Base-by-base conservation (phyloP, 371 early-diverging fungal species). In the Mucor indicus region DNA sequence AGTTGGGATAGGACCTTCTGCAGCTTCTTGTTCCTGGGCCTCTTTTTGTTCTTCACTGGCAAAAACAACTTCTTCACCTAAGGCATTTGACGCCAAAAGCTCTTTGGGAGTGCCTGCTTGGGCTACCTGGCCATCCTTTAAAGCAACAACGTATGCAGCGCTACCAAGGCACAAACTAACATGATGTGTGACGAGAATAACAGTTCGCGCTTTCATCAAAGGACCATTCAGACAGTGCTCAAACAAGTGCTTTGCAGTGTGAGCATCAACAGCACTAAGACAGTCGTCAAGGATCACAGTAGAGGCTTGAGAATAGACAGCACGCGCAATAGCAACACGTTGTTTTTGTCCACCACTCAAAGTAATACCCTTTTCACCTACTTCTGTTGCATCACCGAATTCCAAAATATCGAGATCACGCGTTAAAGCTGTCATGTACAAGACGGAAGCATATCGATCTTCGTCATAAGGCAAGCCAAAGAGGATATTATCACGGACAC, bases 311-410 rank as follows among this genome's bases (percentile, higher is more conserved):
- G 86, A 83, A 50, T 90, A 89, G 4, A 89, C 85, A 2, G 92
- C 89, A 22, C 92, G 78, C 17, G 93, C 92, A 45, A 90, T 76
- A 5, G 86, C 79, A 20, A 91, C 58, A 36, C 70, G 27, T 59
- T 90, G 90, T 64, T 85, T 84, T 57, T 91, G 90, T 2, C 94
- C 95, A 33, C 96, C 96, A 44, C 90, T 90, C 10, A 95, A 66
- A 4, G 89, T 89, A 22, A 93, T 80, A 11, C 94, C 95, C 45
- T 85, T 83, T 64, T 93, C 94, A 30, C 95, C 95, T 44, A 94
- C 83, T 70, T 93, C 91, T 0, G 95, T 95, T 52, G 76, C 53
- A 67, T 96, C 96, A 21, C 94, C 95, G 33, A 82, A 69, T n/a
- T 80, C 79, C 21, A 96, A 64, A 24, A 86, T 89, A 27, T 88